Evolutionary conservation across 2,329 filamentous ascomycete species (phyloP).

Genomic region (Aspergillus sergii): DNA sequence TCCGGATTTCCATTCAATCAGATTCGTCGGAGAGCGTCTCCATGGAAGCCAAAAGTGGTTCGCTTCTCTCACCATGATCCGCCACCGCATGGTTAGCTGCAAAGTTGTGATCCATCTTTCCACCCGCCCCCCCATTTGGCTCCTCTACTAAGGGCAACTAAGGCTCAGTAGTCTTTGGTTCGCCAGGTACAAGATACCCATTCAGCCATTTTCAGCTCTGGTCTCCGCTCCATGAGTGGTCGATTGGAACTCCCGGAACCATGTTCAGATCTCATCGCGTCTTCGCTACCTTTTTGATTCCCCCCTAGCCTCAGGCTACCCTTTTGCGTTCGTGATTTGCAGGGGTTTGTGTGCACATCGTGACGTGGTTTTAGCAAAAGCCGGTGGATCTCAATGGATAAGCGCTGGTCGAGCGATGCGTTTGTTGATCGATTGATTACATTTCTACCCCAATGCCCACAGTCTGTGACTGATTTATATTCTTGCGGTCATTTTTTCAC

Average conservation of each 20-base stretch:
- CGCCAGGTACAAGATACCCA: constrained; percentile 12
- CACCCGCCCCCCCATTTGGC: not conserved
- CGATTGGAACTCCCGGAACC: constrained; percentile 11
- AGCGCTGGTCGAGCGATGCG: constrained; percentile 7
- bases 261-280: constrained; percentile 20
- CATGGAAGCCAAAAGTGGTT: constrained; percentile 2
- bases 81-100: not conserved
- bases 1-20: not conserved
- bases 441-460: not conserved
- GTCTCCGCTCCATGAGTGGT: constrained; percentile 7
- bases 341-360: constrained; percentile 5
- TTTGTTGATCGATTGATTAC: constrained; percentile 7
- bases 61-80: not conserved
- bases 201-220: constrained; percentile 12
- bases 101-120: constrained; percentile 1
- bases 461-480: constrained; percentile 5
- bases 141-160: constrained; percentile 1
- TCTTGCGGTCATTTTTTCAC: not conserved
- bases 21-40: not conserved
- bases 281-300: constrained; percentile 5
- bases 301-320: constrained; percentile 6
- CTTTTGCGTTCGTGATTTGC: constrained; percentile 8
- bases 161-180: constrained; percentile 12
- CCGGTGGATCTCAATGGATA: constrained; percentile 16
- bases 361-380: constrained; percentile 17